Evolutionary conservation across 2,329 filamentous ascomycete species (phyloP).

Genomic region (Fusarium virguliforme): DNA sequence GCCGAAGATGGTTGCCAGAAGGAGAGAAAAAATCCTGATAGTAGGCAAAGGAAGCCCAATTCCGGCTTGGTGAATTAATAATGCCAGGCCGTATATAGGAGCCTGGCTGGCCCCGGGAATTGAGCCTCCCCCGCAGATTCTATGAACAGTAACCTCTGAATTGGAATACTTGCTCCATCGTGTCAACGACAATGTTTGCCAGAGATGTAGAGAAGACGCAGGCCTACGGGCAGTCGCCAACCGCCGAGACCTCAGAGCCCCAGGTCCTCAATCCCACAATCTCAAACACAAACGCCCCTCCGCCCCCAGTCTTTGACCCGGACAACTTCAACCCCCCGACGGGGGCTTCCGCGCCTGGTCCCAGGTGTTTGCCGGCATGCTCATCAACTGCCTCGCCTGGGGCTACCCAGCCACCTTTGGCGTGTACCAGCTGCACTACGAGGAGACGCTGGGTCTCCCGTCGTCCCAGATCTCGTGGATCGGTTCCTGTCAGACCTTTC

Average conservation of each 20-base stretch:
- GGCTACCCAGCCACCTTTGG: constrained; percentile 67
- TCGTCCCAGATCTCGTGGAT: constrained; percentile 62
- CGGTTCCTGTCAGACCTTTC: constrained; percentile 67
- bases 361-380: constrained; percentile 64
- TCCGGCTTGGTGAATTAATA: constrained; percentile 16
- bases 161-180: constrained; percentile 21
- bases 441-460: constrained; percentile 55
- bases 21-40: constrained; percentile 26
- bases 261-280: constrained; percentile 42
- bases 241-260: constrained; percentile 15
- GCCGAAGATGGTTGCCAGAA: constrained; percentile 26
- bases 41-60: constrained; percentile 1
- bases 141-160: constrained; percentile 22
- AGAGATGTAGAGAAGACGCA: constrained; percentile 44
- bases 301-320: constrained; percentile 39
- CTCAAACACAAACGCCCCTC: constrained; percentile 50
- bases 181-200: constrained; percentile 41
- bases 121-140: constrained; percentile 2
- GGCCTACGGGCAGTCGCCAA: constrained; percentile 13
- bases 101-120: constrained; percentile 18
- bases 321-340: constrained; percentile 57
- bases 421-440: constrained; percentile 69
- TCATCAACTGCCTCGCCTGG: constrained; percentile 67
- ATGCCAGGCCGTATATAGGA: constrained; percentile 40
- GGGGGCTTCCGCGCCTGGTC: constrained; percentile 66